Conservation (phyloP, 1,139 yeast species). For the Saccharomyces hybrid region DNA sequence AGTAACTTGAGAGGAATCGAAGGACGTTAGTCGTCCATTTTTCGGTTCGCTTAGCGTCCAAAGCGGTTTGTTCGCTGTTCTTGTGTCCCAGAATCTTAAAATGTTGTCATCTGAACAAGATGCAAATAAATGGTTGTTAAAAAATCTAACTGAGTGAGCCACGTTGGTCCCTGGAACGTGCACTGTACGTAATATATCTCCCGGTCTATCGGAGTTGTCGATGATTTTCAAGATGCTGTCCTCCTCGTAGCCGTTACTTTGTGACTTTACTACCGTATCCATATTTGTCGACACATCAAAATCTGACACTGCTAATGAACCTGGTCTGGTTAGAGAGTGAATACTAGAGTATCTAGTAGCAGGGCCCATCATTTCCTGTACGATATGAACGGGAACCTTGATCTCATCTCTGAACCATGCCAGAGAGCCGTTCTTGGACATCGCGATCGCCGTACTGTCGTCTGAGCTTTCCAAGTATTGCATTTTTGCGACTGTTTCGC, state of each 20-base stretch:
- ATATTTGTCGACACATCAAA: slow-evolving; percentile 25
- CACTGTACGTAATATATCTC: slow-evolving; percentile 23
- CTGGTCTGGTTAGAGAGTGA: slow-evolving; percentile 22
- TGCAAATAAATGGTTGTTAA: slow-evolving; percentile 26
- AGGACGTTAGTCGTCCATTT: slow-evolving; percentile 25
- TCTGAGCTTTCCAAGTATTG: slow-evolving; percentile 18
- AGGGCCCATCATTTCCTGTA: slow-evolving; percentile 29
- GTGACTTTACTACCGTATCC: slow-evolving; percentile 28
- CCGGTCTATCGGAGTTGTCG: slow-evolving; percentile 27
- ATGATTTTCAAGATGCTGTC: slow-evolving; percentile 25
- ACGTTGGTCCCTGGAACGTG: slow-evolving; percentile 26
- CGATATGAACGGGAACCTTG: slow-evolving; percentile 27
- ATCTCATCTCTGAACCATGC: slow-evolving; percentile 30
- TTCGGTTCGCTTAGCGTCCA: slow-evolving; percentile 23
- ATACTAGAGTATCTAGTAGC: slow-evolving; percentile 25
- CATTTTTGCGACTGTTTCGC: slow-evolving; percentile 27
- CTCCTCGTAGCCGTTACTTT: slow-evolving; percentile 22
- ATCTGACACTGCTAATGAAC: slow-evolving; percentile 21
- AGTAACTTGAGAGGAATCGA: slow-evolving; percentile 24
- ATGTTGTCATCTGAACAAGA: slow-evolving; percentile 29
- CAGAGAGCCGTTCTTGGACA: slow-evolving; percentile 28
- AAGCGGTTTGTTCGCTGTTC: slow-evolving; percentile 24
- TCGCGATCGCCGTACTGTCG: slow-evolving; percentile 22
- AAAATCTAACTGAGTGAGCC: slow-evolving; percentile 27
- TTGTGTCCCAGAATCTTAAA: slow-evolving; percentile 29